These are phyloP conservation scores for Colletotrichum cordylinicola DNA, from an alignment of 2,329 filamentous ascomycete species.

Conservation along the genomic window DNA sequence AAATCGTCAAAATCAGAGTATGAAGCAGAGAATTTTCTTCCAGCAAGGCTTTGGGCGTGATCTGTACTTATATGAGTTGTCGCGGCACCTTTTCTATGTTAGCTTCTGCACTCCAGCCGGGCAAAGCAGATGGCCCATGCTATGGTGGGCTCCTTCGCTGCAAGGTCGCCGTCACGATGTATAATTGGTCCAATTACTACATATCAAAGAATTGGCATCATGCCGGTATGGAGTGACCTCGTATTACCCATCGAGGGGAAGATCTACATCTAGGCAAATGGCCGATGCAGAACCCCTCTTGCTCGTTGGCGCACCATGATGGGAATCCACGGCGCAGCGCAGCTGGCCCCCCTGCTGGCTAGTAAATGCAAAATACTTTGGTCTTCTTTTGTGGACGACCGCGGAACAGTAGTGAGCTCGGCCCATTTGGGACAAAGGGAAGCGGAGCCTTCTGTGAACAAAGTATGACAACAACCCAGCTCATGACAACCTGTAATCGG, in stretches of 20 bases:
- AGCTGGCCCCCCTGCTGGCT: neutral
- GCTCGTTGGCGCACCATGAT: neutral
- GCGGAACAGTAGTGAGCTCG: neutral
- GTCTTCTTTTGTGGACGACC: neutral
- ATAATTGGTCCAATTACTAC: neutral
- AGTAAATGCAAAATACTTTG: neutral
- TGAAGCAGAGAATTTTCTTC: neutral
- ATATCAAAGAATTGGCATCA: accelerated
- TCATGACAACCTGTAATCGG: neutral
- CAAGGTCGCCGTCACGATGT: neutral
- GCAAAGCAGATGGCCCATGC: accelerated
- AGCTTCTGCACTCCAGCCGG: neutral
- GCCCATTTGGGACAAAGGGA: neutral
- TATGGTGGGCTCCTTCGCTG: neutral
- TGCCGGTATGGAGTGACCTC: accelerated
- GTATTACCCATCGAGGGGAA: accelerated
- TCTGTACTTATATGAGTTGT: too few relatives aligned
- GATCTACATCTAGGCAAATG: neutral
- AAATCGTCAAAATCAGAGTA: neutral
- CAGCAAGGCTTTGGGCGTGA: neutral
- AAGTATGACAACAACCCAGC: neutral
- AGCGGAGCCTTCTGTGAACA: neutral
- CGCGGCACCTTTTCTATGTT: too few relatives aligned
- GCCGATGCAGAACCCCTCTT: neutral
- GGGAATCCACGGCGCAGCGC: neutral